Percentiles rank a stretch among this genome's conserved stretches.
Conservation (phyloP, 768 basidiomycete genomes). For the Lentinula guzmanii region DNA sequence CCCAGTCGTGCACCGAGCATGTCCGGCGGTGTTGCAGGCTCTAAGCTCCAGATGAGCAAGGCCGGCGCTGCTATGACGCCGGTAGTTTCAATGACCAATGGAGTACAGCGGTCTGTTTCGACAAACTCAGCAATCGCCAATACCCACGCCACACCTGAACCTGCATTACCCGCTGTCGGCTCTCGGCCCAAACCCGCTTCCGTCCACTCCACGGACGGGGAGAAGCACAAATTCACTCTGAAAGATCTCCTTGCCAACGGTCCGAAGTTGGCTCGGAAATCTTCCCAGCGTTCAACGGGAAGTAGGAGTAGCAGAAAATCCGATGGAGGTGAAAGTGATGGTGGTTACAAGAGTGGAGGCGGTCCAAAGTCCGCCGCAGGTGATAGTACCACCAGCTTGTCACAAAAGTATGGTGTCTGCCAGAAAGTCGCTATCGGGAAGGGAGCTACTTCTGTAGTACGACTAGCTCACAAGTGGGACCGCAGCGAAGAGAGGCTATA, state of each 20-base stretch:
- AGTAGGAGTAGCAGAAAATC: conserved; percentile 3
- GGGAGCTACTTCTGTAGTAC: conserved; percentile 96
- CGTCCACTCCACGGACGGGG: conserved; percentile 49
- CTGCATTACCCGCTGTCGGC: neutral
- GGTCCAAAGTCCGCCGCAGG: conserved; percentile 35
- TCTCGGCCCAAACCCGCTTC: conserved; percentile 31
- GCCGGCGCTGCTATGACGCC: neutral
- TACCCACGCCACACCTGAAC: conserved; percentile 2
- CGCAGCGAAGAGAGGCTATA: conserved; percentile 93
- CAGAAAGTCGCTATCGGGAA: conserved; percentile 96
- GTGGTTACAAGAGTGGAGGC: conserved; percentile 4
- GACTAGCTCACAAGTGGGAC: conserved; percentile 99
- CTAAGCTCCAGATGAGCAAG: conserved; percentile 16
- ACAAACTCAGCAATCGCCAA: neutral
- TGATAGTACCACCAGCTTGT: conserved; percentile 49
- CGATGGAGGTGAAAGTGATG: conserved; percentile 8
- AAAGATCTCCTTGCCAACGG: conserved; percentile 70
- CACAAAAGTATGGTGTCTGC: conserved; percentile 95
- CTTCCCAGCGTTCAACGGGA: conserved; percentile 63
- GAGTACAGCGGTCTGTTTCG: neutral
- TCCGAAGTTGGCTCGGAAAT: conserved; percentile 69
- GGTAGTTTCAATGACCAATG: neutral
- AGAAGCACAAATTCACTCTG: conserved; percentile 73
- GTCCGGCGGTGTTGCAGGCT: conserved; percentile 27
- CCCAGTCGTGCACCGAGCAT: conserved; percentile 32